Conservation (phyloP, 768 basidiomycete species). For the Lactarius akahatsu region DNA sequence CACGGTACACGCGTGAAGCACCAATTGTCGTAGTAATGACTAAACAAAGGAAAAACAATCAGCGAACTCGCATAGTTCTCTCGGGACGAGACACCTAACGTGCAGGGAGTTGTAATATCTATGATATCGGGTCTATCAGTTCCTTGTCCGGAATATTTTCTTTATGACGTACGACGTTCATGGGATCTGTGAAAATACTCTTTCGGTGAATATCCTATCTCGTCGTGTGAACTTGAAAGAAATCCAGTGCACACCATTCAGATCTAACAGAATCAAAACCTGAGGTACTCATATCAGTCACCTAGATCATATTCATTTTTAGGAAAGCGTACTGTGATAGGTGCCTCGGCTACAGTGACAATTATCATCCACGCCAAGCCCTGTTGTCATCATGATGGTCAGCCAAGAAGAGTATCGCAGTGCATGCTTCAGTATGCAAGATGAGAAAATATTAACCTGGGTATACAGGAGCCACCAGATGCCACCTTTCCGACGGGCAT, state of each 20-base stretch:
- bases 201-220: not conserved
- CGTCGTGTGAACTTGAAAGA: not conserved
- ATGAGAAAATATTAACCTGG: not conserved
- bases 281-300: not conserved
- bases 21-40: too few relatives aligned
- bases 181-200: not conserved
- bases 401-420: not conserved
- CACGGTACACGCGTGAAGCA: not conserved
- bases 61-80: not conserved
- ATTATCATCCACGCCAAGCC: constrained; percentile 4
- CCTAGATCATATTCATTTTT: too few relatives aligned
- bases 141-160: too few relatives aligned
- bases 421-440: not conserved
- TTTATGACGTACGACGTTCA: not conserved
- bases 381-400: not conserved
- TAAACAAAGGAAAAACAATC: not conserved
- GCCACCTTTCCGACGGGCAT: not conserved
- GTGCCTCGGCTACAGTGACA: constrained; percentile 4
- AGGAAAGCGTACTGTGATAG: constrained; percentile 3
- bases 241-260: constrained; percentile 4
- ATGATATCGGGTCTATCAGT: too few relatives aligned
- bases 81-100: too few relatives aligned
- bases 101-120: too few relatives aligned
- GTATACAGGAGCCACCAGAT: constrained; percentile 14
- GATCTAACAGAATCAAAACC: constrained; percentile 6